Conservation (phyloP, 805 yeast genomes). For the Starmerella khaoyaiensis region DNA sequence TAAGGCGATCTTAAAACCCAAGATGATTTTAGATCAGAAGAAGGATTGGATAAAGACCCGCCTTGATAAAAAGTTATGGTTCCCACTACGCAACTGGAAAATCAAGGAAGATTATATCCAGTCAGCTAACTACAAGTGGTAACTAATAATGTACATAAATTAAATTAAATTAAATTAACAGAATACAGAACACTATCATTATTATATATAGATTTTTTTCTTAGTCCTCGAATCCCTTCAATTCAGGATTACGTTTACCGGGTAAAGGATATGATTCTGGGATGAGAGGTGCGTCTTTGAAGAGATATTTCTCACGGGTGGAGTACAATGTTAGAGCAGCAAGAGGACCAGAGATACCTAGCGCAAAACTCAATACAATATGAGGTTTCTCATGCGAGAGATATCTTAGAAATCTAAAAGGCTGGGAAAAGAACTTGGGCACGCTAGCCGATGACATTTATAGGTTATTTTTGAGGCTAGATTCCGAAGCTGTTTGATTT, state of each 20-base stretch:
- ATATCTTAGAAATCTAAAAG: conserved; percentile 38
- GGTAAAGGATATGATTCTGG: conserved; percentile 38
- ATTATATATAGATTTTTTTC: not conserved
- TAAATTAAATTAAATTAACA: not conserved
- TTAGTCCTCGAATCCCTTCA: conserved; percentile 29
- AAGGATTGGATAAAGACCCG: conserved; percentile 36
- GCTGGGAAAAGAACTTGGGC: conserved; percentile 28
- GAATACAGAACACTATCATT: not conserved
- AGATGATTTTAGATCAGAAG: conserved; percentile 44
- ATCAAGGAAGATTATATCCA: conserved; percentile 30
- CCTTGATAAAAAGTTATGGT: conserved; percentile 40
- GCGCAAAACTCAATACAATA: conserved; percentile 47
- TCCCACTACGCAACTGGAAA: conserved; percentile 28
- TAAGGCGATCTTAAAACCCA: conserved; percentile 59
- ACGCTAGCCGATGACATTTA: conserved; percentile 14
- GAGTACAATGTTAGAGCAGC: conserved; percentile 50
- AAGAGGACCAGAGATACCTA: conserved; percentile 58
- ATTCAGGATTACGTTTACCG: conserved; percentile 20
- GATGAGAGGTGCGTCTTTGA: conserved; percentile 50
- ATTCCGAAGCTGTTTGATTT: not conserved
- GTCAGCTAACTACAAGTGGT: conserved; percentile 30
- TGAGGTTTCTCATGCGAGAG: conserved; percentile 69
- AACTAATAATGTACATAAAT: conserved; percentile 1
- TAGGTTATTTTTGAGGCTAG: not conserved
- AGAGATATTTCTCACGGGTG: conserved; percentile 53